Evolutionary conservation across 139 green algal genomes (phyloP).

Genomic region (Coelastrella sp.): DNA sequence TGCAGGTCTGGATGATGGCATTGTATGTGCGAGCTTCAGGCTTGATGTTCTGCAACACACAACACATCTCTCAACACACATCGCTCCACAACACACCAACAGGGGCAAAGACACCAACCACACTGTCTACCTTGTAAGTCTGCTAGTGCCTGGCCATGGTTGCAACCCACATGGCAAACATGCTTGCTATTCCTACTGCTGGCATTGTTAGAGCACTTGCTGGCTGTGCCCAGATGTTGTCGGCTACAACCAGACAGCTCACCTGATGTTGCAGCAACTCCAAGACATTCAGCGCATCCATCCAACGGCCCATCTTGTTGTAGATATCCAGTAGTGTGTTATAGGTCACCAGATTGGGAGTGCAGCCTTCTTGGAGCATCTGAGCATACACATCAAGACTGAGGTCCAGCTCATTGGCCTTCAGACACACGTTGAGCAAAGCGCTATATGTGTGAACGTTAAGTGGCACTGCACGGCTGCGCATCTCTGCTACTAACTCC

Average conservation of each 20-base stretch:
- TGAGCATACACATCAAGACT: slow-evolving; percentile 72
- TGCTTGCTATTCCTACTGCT: not conserved
- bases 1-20: slow-evolving; percentile 80
- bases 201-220: too few relatives aligned
- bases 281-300: slow-evolving; percentile 60
- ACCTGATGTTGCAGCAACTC: slow-evolving; percentile 52
- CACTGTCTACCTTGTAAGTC: too few relatives aligned
- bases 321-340: slow-evolving; percentile 65
- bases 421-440: slow-evolving; percentile 56
- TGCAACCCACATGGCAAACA: not conserved
- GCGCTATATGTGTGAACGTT: slow-evolving; percentile 82
- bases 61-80: not conserved
- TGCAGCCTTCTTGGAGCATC: slow-evolving; percentile 62
- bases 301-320: slow-evolving; percentile 71
- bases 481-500: slow-evolving; percentile 76
- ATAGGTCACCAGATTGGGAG: slow-evolving; percentile 69
- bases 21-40: slow-evolving; percentile 83
- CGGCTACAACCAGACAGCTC: not conserved
- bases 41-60: slow-evolving; percentile 55
- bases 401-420: slow-evolving; percentile 53
- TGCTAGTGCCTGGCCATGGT: not conserved
- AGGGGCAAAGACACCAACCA: too few relatives aligned
- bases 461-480: slow-evolving; percentile 56
- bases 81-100: too few relatives aligned
- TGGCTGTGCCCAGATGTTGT: not conserved